Evolutionary conservation across 345 rosid species (phyloP).

Genomic region (Ceriops zippeliana): DNA sequence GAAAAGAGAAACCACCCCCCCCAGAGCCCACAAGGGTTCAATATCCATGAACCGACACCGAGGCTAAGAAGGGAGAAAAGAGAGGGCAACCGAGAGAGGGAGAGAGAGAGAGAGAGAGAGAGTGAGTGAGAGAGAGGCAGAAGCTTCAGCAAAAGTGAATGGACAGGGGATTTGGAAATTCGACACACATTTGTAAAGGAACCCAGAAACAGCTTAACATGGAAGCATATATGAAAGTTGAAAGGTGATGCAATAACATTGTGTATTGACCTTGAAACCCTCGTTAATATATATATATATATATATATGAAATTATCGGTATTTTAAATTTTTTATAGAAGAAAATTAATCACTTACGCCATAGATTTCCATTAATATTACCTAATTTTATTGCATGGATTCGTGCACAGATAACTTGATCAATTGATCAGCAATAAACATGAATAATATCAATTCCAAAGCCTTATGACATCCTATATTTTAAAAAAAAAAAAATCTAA

Average conservation of each 20-base stretch:
- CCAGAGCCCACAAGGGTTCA: slow-evolving; percentile 88
- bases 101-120: slow-evolving; percentile 9
- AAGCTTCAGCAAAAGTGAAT: slow-evolving; percentile 43
- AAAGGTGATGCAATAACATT: slow-evolving; percentile 24
- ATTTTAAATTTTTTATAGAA: no score
- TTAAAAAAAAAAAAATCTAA: no score
- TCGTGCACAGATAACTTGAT: no score
- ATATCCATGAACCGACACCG: slow-evolving; percentile 94
- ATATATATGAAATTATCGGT: no score
- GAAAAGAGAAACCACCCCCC: slow-evolving; percentile 77
- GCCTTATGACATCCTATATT: no score
- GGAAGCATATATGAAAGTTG: slow-evolving; percentile 31
- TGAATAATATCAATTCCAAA: no score
- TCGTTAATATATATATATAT: background rate
- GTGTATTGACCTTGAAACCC: slow-evolving; percentile 41
- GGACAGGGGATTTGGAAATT: slow-evolving; percentile 53
- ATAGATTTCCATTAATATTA: no score
- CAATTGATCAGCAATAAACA: no score
- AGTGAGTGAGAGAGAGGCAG: slow-evolving; percentile 19
- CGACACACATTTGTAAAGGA: slow-evolving; percentile 47
- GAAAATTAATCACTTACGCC: no score
- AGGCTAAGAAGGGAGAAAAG: slow-evolving; percentile 27
- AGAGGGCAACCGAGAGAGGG: slow-evolving; percentile 17
- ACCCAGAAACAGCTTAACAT: slow-evolving; percentile 33
- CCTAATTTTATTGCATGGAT: no score